phyloP scores from a whole-genome alignment of 2,329 filamentous ascomycete species.

The Hawksworthiomyces lignivorus region DNA sequence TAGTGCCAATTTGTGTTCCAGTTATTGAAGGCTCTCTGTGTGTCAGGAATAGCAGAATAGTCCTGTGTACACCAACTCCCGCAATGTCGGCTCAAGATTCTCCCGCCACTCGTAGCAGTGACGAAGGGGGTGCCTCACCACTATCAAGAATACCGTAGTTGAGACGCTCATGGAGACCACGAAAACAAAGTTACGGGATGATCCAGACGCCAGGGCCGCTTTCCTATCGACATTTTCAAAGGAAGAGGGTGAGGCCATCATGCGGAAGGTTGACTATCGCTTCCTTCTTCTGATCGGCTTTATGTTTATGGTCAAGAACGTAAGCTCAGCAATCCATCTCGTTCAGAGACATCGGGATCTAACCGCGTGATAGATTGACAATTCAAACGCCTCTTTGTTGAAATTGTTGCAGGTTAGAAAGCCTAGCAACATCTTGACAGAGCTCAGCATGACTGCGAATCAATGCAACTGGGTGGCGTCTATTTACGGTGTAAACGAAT shows the following conservation, averaged over 20 bases:
- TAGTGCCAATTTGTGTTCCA: too few species aligned
- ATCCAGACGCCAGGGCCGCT: conserved; percentile 16
- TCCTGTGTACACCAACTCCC: too few species aligned
- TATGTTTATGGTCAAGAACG: conserved; percentile 35
- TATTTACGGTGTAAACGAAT: conserved; percentile 31
- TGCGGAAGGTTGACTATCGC: conserved; percentile 30
- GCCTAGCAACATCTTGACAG: conserved; percentile 27
- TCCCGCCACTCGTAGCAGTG: too few species aligned
- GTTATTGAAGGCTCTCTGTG: too few species aligned
- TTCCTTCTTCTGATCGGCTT: conserved; percentile 31
- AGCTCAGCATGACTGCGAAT: conserved; percentile 31
- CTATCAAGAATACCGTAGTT: too few species aligned
- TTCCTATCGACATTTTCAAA: conserved; percentile 31
- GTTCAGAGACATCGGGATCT: not conserved
- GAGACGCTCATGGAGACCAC: too few species aligned
- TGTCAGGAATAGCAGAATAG: too few species aligned
- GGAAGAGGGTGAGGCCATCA: conserved; percentile 30
- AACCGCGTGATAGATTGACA: conserved; percentile 31
- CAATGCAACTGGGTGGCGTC: conserved; percentile 33
- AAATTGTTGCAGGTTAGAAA: conserved; percentile 34
- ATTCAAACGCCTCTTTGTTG: conserved; percentile 31
- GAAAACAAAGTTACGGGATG: conserved; percentile 14
- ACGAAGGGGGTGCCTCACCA: too few species aligned
- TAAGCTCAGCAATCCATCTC: conserved; percentile 11
- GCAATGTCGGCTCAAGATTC: too few species aligned